Base-by-base conservation (phyloP, 805 yeast species). In the Candida endomychidarum region DNA sequence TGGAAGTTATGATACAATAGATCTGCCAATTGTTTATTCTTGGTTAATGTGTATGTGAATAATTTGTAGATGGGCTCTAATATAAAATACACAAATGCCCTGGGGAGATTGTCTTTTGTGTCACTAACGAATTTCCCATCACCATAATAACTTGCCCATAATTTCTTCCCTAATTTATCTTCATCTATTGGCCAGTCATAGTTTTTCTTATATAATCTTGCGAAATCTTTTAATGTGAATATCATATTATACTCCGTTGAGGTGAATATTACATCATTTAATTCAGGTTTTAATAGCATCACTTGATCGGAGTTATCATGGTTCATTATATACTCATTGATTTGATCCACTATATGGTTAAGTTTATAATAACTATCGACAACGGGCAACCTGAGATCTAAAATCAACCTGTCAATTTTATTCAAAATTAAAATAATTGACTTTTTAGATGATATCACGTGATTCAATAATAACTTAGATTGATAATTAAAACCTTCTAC, bases 11-110 rank as follows among this genome's bases (percentile, higher is more conserved):
- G 51, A 52, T 69, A 64, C n/a, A 87, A 57, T 16, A 75, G 56
- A 2, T 43, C 41, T 8, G 72, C 54, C 12, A 87, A 54, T 0
- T 63, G 63, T 5, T 46, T 40, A 12, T 75, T 74, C 24, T 74
- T 67, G 0, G 87, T 70, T 8, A 91, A 53, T 0, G 85, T 69
- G 36, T 77, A 71, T 0, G 87, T 70, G 25, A 81, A 62, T 7
- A 90, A 56, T 56, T 91, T 90, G 63, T 89, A 91, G 9, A 91
- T 52, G 2, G 98, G 99, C 18, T 78, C 79, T 7, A 89, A 61
- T 6, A 93, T 71, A 50, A 88, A 83, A 32, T 71, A 66, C 5
- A 75, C 72, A 57, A 91, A 85, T 1, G 87, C 57, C 38, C 78
- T 28, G 50, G 63, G 30, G 35, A 45, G 22, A 38, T 45, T 43